phyloP scores from a whole-genome alignment of 2,329 filamentous ascomycete species.

The Lachnellula cervina region DNA sequence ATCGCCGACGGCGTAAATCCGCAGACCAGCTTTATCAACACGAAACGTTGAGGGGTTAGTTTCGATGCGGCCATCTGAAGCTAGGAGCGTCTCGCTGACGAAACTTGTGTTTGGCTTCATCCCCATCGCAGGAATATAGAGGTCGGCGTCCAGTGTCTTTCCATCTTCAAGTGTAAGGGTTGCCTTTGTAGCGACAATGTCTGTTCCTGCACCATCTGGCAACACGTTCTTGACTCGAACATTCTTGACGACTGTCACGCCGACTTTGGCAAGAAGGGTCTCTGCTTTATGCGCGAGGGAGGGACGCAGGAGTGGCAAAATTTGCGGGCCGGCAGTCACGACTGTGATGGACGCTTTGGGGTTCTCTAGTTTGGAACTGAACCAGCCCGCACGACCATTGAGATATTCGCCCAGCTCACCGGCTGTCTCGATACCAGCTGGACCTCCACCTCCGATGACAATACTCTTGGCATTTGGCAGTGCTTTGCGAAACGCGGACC shows the following conservation, averaged over 20 bases:
- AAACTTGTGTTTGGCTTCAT: conserved; percentile 39
- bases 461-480: conserved; percentile 39
- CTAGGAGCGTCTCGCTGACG: conserved; percentile 30
- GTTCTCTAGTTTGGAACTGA: conserved; percentile 29
- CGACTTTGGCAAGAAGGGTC: conserved; percentile 37
- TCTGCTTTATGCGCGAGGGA: conserved; percentile 39
- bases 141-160: conserved; percentile 36
- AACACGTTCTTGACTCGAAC: conserved; percentile 33
- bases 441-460: conserved; percentile 41
- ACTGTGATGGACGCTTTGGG: conserved; percentile 42
- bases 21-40: conserved; percentile 32
- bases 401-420: conserved; percentile 48
- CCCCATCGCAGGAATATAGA: conserved; percentile 46
- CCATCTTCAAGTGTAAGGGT: conserved; percentile 39
- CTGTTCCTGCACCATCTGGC: conserved; percentile 30
- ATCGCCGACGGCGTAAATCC: conserved; percentile 46
- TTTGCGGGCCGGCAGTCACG: conserved; percentile 34
- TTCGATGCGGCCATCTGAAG: conserved; percentile 35
- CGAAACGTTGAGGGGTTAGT: conserved; percentile 36
- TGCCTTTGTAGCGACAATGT: conserved; percentile 25
- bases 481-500: conserved; percentile 37
- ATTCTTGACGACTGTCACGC: conserved; percentile 43
- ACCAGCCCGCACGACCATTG: conserved; percentile 41
- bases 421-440: conserved; percentile 42
- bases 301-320: conserved; percentile 39